Conservation (phyloP, 1,139 yeast genomes). For the Trichomonascaceae sp. region DNA sequence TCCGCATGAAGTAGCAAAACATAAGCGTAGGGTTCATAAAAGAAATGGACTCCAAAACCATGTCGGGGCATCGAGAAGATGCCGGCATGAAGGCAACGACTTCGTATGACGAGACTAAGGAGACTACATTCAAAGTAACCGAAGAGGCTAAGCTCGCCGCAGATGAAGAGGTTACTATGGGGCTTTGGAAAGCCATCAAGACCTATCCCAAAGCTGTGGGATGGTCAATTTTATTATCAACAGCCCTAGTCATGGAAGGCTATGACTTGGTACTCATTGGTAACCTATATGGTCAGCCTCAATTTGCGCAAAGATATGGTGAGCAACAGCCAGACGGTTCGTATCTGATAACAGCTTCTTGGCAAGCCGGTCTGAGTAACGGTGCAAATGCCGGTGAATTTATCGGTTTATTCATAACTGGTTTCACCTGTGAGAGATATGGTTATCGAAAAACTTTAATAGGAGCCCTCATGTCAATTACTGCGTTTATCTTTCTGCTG, state of each 20-base stretch:
- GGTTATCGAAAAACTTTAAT: conserved; percentile 40
- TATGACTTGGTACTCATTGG: conserved; percentile 37
- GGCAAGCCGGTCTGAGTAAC: conserved; percentile 43
- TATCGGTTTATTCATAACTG: conserved; percentile 37
- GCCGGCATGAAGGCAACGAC: neutral
- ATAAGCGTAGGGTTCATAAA: neutral
- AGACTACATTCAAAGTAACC: conserved; percentile 26
- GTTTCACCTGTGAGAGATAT: conserved; percentile 35
- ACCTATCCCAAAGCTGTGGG: conserved; percentile 34
- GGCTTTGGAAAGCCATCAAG: conserved; percentile 36
- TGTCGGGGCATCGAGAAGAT: neutral
- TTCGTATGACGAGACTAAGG: neutral
- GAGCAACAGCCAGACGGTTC: conserved; percentile 26
- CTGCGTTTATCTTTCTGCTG: conserved; percentile 37
- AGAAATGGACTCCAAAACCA: neutral
- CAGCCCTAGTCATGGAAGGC: conserved; percentile 43
- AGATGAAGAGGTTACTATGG: conserved; percentile 11
- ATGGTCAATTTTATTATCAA: conserved; percentile 40
- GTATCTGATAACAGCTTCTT: conserved; percentile 37
- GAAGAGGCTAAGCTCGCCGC: conserved; percentile 19
- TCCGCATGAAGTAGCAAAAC: neutral
- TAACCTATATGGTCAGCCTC: conserved; percentile 38
- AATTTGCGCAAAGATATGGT: conserved; percentile 38
- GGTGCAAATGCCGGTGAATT: conserved; percentile 36
- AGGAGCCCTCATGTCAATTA: conserved; percentile 28